Evolutionary conservation across 345 rosid species (phyloP), one percentile per base, ranked within the genome.

Genomic region (Litchi chinensis): DNA sequence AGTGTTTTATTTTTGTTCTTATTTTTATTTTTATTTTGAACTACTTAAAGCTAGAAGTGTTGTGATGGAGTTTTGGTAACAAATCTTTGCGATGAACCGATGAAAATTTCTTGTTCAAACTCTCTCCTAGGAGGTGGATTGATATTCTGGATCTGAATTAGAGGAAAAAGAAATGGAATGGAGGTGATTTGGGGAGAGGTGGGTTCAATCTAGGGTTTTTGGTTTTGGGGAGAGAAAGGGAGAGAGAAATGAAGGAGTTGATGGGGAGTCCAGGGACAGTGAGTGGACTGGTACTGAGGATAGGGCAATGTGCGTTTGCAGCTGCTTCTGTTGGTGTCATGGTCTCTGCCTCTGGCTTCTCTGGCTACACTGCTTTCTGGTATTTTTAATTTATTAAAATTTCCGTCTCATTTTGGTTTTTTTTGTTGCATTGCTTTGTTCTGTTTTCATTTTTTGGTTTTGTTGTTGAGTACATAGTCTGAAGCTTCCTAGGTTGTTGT

Each of bases 301-400:
- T 89, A 18, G 93, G 94, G 16, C 98, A 95, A 87, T 91, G 88
- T 60, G 89, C 76, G 52, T 92, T 90, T 65, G 94, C 97, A 28
- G 91, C 97, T 15, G 89, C 97, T 39, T 93, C 98, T 3, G 88
- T 93, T 71, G 88, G 82, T 18, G 83, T 88, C 77, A 95, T 95
- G 98, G 87, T 83, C 66, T 87, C 95, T 74, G 88, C 94, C 0
- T 11, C 10, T 65, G 82, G 79, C 16, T 93, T 91, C 82, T 87
- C 93, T 71, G 19, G 64, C 80, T 90, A 88, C 92, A 92, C 98
- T 64, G 97, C 95, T 82, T 93, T 93, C 86, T 90, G 94, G 98
- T 95, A 88, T 39, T 67, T 77, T 60, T 22, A 3, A 46, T 63
- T 41, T 59, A 18, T 40, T 22, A 1, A 8, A 7, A 21, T 70